Evolutionary conservation across 2,329 filamentous ascomycete species (phyloP), one percentile per base, ranked within the genome.

Genomic region (Aspergillus quadrilineatus): DNA sequence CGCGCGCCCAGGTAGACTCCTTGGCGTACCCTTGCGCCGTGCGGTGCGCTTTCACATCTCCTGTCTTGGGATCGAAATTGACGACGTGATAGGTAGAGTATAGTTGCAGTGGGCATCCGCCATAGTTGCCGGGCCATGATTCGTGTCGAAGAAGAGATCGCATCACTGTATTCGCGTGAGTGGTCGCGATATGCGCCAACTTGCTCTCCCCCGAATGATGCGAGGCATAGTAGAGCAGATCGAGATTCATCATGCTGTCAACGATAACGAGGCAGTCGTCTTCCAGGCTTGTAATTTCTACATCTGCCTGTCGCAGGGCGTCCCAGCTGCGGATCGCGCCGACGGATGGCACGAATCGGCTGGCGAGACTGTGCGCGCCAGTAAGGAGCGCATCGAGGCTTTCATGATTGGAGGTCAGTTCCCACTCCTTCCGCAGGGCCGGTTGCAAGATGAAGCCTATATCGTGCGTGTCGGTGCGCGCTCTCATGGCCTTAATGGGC

Each of bases 401-500:
- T 3, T 36, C 26, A 2, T 44, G 4, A 29, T 63, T 62, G 17
- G 56, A 53, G 3, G 73, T 77, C 4, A 82, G 63, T 54, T 82
- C 80, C 75, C 76, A 82, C 50, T 80, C 76, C 29, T 72, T 67
- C 10, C 75, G 72, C 1, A 82, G 60, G 0, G 79, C 74, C 0
- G 80, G 80, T 60, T 77, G 72, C 1, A 82, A 71, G 4, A 83
- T 82, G 59, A 83, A 83, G 0, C 79, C 79, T 61, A 83, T 75
- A 48, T 83, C 81, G 58, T 83, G 81, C 0, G 80, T 83, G 56
- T 83, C 79, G 6, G 73, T 82, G 28, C 80, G 75, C 4, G 44
- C 30, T 14, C 49, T 41, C 59, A 63, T 63, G 6, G 37, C 28
- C n/a, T 62, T 57, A 8, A 65, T 41, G 1, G 62, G 62, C 10